A percentile compares a stretch with the other conserved stretches of the same genome.
Conservation (phyloP, 331 rosid species). For the Cucumis variabilis region DNA sequence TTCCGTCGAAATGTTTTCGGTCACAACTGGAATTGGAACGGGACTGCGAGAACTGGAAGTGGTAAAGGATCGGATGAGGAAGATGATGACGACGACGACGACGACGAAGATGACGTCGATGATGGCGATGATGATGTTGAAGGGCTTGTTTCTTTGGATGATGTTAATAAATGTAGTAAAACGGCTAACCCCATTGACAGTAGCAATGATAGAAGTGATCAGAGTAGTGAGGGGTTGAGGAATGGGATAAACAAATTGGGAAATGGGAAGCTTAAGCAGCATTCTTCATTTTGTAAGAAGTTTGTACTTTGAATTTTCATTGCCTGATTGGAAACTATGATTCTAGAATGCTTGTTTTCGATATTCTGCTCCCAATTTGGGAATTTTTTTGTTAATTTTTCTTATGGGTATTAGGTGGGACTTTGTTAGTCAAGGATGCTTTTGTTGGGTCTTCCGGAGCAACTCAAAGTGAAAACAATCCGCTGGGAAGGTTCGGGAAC, state of each 20-base stretch:
- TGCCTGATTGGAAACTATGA: background rate
- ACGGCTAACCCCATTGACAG: slow-evolving; percentile 28
- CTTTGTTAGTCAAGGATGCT: slow-evolving; percentile 64
- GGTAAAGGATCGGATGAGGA: slow-evolving; percentile 69
- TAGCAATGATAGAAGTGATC: slow-evolving; percentile 42
- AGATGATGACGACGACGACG: slow-evolving; percentile 68
- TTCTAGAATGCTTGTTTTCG: background rate
- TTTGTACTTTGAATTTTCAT: background rate
- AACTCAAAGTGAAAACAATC: slow-evolving; percentile 50
- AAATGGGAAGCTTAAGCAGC: slow-evolving; percentile 76
- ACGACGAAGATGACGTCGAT: slow-evolving; percentile 66
- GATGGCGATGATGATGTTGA: slow-evolving; percentile 50
- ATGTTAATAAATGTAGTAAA: slow-evolving; percentile 50
- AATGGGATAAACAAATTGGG: slow-evolving; percentile 54
- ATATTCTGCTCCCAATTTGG: slow-evolving; percentile 37
- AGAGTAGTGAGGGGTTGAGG: slow-evolving; percentile 37
- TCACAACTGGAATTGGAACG: slow-evolving; percentile 68
- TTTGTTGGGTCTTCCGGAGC: slow-evolving; percentile 54
- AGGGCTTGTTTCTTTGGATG: slow-evolving; percentile 54
- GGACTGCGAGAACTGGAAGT: slow-evolving; percentile 52
- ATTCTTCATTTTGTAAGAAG: slow-evolving; percentile 68
- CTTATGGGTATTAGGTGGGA: slow-evolving; percentile 35
- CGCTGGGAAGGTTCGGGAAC: slow-evolving; percentile 66
- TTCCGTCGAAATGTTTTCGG: slow-evolving; percentile 65
- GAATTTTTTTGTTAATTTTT: slow-evolving; percentile 5